Evolutionary conservation across 169 alveolate genomes (phyloP).

Genomic region (Eimeria necatrix): DNA sequence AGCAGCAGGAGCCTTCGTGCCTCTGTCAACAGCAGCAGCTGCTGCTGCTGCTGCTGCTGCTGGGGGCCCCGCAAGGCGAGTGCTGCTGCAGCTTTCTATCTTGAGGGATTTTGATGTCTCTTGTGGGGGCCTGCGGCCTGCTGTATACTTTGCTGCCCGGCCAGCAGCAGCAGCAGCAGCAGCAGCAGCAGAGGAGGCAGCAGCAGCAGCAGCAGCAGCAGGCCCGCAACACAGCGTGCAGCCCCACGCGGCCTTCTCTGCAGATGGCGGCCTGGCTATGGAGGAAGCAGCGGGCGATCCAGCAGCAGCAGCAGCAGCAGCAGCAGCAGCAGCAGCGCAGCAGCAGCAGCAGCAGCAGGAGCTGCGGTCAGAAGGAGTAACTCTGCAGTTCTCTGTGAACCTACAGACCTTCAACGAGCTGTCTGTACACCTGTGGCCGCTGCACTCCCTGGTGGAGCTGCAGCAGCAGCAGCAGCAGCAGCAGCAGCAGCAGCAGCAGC

Average conservation of each 20-base stretch:
- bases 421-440: conserved; percentile 72
- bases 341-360: conserved; percentile 65
- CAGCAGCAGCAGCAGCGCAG: conserved; percentile 46
- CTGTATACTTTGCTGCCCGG: neutral
- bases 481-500: conserved; percentile 56
- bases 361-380: conserved; percentile 6
- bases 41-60: conserved; percentile 72
- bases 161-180: conserved; percentile 56
- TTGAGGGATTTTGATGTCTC: conserved; percentile 17
- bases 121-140: conserved; percentile 69
- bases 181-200: neutral
- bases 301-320: conserved; percentile 31
- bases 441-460: conserved; percentile 61
- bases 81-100: conserved; percentile 56
- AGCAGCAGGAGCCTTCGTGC: conserved; percentile 16
- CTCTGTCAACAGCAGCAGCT: conserved; percentile 60
- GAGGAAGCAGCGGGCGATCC: neutral
- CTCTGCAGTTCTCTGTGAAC: conserved; percentile 34
- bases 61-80: conserved; percentile 48
- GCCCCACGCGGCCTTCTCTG: neutral
- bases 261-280: neutral
- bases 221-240: neutral
- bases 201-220: conserved; percentile 44
- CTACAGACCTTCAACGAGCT: neutral
- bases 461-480: conserved; percentile 61